Base-by-base conservation (phyloP, 176 grass and related monocot genomes). In the Calamus simplicifolius region DNA sequence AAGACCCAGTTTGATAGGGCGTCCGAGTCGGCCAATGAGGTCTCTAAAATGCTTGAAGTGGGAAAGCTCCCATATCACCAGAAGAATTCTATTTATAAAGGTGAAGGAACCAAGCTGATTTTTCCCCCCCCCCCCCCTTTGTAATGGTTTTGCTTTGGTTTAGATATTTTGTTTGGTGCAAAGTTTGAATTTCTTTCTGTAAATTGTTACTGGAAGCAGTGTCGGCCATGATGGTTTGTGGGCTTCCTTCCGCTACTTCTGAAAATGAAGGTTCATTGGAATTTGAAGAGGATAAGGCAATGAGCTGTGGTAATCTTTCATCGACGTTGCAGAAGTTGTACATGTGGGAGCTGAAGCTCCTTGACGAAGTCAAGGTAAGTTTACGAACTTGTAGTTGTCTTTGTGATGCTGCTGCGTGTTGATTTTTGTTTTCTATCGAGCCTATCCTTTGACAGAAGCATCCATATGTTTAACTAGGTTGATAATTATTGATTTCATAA, bases 301-400 rank as follows among this genome's bases (percentile, higher is more conserved):
- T 56, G 52, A 62, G 67, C 51, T 81, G 54, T 12, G 75, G 51
- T 55, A 85, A 27, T 73, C 73, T 97, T 62, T 85, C 81, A 25
- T 67, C 78, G 17, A 91, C 87, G 6, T 74, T 97, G 69, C 78
- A 91, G 69, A 97, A 85, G 70, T 68, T 97, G 28, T 82, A 80
- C 67, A 80, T 88, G 29, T 97, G 92, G 92, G 92, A 97, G 78
- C 72, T 60, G 71, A 97, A 97, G 57, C 51, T 97, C 52, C 80
- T 88, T 56, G 66, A 88, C 16, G 92, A 97, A 75, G 84, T 97
- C 66, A 76, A 88, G 92, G 92, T 97, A 75, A 43, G 8, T 43
- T 43, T 43, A 43, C 8, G 6, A 43, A 43, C 35, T 43, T 13
- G 10, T 43, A 10, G 35, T 7, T 13, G 10, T 43, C 35, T 43